Conservation (phyloP, 2,329 filamentous ascomycete genomes). For the Sodiomyces alkalinus region DNA sequence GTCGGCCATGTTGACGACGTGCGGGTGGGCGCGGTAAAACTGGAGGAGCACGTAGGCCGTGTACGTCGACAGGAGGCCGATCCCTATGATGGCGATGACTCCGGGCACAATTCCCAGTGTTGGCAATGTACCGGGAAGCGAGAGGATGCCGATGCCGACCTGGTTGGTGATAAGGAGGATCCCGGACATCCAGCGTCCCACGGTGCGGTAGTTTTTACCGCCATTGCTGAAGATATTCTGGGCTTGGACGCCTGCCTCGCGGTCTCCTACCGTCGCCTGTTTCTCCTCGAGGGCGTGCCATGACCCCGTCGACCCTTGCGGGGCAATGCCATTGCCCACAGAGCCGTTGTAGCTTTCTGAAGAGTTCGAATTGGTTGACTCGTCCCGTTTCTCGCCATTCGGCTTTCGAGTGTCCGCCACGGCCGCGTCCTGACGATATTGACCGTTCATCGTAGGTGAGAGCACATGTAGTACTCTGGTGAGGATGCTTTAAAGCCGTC, state of each 20-base stretch:
- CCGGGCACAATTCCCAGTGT: conserved; percentile 53
- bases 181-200: conserved; percentile 18
- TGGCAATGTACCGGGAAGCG: conserved; percentile 56
- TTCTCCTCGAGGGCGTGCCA: background rate
- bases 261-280: background rate
- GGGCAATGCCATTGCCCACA: background rate
- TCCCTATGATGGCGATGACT: conserved; percentile 51
- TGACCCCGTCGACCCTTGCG: background rate
- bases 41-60: conserved; percentile 37
- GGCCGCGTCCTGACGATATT: too few species aligned
- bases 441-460: too few species aligned
- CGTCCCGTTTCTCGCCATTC: too few species aligned
- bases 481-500: too few species aligned
- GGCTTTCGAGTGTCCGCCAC: too few species aligned
- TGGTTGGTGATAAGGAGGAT: conserved; percentile 19
- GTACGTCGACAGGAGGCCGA: conserved; percentile 49
- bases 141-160: conserved; percentile 36
- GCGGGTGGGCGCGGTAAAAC: conserved; percentile 52
- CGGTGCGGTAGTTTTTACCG: conserved; percentile 17
- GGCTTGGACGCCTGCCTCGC: conserved; percentile 1
- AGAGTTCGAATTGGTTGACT: too few species aligned
- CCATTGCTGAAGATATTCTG: conserved; percentile 15
- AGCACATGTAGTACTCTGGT: too few species aligned
- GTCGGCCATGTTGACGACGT: conserved; percentile 57
- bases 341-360: too few species aligned